Evolutionary conservation across 2,329 filamentous ascomycete genomes (phyloP).

Genomic region (Beauveria bassiana): DNA sequence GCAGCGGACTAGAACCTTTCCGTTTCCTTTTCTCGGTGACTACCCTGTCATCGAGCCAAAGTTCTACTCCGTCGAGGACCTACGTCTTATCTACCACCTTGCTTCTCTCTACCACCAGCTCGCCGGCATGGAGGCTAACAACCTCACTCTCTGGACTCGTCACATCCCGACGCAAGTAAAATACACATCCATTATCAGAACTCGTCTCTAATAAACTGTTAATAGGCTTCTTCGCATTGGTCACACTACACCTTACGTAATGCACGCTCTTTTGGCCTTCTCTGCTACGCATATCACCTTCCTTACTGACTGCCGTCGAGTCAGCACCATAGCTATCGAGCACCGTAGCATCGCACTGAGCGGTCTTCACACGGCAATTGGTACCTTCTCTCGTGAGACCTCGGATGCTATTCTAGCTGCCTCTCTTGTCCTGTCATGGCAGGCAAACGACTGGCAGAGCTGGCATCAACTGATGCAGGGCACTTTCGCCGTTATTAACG

Average conservation of each 20-base stretch:
- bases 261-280: constrained; percentile 86
- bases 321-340: constrained; percentile 81
- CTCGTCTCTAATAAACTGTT: too few relatives aligned
- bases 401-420: constrained; percentile 88
- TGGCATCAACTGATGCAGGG: constrained; percentile 93
- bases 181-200: too few relatives aligned
- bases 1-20: constrained; percentile 76
- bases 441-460: constrained; percentile 89
- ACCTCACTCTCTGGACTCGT: constrained; percentile 86
- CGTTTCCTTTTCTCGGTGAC: constrained; percentile 73
- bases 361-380: constrained; percentile 81
- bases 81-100: constrained; percentile 86
- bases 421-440: constrained; percentile 89
- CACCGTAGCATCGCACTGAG: constrained; percentile 80
- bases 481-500: constrained; percentile 80
- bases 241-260: constrained; percentile 76
- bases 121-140: constrained; percentile 65
- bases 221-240: constrained; percentile 58
- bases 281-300: constrained; percentile 90
- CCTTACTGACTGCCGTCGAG: constrained; percentile 76
- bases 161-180: constrained; percentile 62
- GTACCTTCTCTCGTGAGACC: constrained; percentile 73
- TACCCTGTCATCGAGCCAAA: constrained; percentile 68
- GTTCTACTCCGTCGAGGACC: constrained; percentile 65
- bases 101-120: constrained; percentile 80